A percentile compares a stretch with the other conserved stretches of the same genome.
These are phyloP conservation scores for Ogataea chonburiensis DNA, from an alignment of 805 yeast genomes.

Conservation along the genomic window DNA sequence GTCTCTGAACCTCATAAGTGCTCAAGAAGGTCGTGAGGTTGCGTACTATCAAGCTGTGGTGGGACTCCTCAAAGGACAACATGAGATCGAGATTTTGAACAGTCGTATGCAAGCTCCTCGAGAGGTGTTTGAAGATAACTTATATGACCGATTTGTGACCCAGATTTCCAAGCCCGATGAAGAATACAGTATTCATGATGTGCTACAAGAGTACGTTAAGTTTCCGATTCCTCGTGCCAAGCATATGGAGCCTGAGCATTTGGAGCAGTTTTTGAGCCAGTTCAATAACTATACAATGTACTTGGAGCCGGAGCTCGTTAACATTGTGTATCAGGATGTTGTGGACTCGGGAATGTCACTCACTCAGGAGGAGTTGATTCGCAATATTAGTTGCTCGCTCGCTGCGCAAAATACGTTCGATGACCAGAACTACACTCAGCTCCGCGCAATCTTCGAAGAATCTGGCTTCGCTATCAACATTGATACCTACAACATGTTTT, in stretches of 20 bases:
- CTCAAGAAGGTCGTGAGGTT: constrained; percentile 14
- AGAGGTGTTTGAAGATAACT: constrained; percentile 11
- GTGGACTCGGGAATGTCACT: constrained; percentile 20
- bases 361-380: constrained; percentile 20
- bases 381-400: constrained; percentile 18
- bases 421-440: constrained; percentile 12
- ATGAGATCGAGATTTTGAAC: constrained; percentile 13
- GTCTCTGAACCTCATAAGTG: constrained; percentile 13
- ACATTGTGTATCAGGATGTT: constrained; percentile 22
- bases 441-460: constrained; percentile 9
- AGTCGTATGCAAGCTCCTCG: constrained; percentile 14
- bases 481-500: constrained; percentile 18
- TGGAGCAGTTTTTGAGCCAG: constrained; percentile 21
- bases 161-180: constrained; percentile 10
- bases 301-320: constrained; percentile 12
- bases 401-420: constrained; percentile 11
- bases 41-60: constrained; percentile 24
- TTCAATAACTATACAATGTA: constrained; percentile 14
- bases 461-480: constrained; percentile 19
- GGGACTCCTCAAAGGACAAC: constrained; percentile 18
- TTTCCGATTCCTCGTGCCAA: constrained; percentile 23
- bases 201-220: constrained; percentile 17
- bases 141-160: constrained; percentile 13
- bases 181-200: constrained; percentile 4
- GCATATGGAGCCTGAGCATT: constrained; percentile 19